Conservation (phyloP, 2,329 filamentous ascomycete genomes). For the Cercospora sesami region DNA sequence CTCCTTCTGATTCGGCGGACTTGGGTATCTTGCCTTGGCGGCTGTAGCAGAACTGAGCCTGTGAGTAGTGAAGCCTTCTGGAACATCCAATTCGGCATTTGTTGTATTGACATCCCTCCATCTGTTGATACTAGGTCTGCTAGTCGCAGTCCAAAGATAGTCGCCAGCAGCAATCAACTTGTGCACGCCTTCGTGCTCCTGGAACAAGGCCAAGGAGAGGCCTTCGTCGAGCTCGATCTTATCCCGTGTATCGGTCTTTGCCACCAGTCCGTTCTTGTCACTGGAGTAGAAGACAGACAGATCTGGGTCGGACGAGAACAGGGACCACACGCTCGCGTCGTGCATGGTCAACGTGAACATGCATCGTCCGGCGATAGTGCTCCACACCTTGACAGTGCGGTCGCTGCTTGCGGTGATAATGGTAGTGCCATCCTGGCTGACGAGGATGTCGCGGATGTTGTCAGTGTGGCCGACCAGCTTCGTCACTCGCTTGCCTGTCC, state of each 20-base stretch:
- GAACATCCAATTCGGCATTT: conserved; percentile 63
- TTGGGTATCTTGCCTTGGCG: conserved; percentile 44
- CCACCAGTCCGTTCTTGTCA: conserved; percentile 88
- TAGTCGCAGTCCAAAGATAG: conserved; percentile 86
- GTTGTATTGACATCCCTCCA: conserved; percentile 85
- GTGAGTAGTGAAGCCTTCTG: conserved; percentile 52
- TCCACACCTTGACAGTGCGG: conserved; percentile 98
- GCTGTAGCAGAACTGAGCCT: conserved; percentile 54
- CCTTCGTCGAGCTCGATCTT: conserved; percentile 80
- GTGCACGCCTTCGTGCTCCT: conserved; percentile 83
- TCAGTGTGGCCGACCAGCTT: conserved; percentile 97
- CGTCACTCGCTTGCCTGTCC: conserved; percentile 83
- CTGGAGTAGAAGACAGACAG: conserved; percentile 92
- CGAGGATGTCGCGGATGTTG: conserved; percentile 85
- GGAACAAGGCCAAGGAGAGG: conserved; percentile 82
- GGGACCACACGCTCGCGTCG: conserved; percentile 94
- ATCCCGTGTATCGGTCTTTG: conserved; percentile 87
- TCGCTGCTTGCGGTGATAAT: conserved; percentile 94
- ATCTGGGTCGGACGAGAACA: conserved; percentile 83
- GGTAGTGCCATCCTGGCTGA: conserved; percentile 84
- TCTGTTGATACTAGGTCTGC: conserved; percentile 86
- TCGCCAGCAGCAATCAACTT: conserved; percentile 65
- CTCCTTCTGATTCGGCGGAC: conserved; percentile 33
- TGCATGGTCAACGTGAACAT: conserved; percentile 99
- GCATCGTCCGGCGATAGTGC: conserved; percentile 88